Evolutionary conservation across 2,329 filamentous ascomycete genomes (phyloP).

Genomic region (Aspergillus fumigatus): DNA sequence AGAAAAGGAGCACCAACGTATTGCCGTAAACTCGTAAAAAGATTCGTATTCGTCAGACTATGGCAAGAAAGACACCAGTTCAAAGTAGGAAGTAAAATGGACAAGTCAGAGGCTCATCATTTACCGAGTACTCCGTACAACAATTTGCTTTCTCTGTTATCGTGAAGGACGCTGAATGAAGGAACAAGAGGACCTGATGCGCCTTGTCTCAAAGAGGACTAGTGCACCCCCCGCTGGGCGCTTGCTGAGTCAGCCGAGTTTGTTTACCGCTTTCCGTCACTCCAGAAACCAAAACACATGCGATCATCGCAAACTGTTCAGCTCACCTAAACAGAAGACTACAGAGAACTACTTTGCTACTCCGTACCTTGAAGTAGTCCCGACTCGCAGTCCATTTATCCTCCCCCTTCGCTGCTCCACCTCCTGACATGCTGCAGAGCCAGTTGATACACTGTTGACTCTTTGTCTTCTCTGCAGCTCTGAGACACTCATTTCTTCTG

Average conservation of each 20-base stretch:
- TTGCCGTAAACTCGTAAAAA: not conserved
- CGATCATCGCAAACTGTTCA: conserved; percentile 1
- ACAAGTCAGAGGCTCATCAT: not conserved
- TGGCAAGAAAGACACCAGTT: not conserved
- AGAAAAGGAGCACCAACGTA: not conserved
- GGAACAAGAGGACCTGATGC: conserved; percentile 9
- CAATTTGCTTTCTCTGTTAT: not conserved
- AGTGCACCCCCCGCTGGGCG: conserved; percentile 8
- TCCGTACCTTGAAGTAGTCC: too few relatives aligned
- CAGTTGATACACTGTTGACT: conserved; percentile 4
- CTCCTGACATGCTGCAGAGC: conserved; percentile 14
- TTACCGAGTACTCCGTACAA: too few relatives aligned
- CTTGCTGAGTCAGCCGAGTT: conserved; percentile 27
- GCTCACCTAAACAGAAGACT: not conserved
- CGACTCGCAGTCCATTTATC: not conserved
- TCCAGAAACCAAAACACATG: conserved; percentile 22
- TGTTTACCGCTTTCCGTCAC: conserved; percentile 32
- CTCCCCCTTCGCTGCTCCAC: conserved; percentile 8
- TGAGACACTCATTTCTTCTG: conserved; percentile 5
- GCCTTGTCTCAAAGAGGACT: conserved; percentile 12
- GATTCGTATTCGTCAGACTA: not conserved
- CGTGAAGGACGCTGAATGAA: not conserved
- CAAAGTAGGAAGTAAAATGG: not conserved
- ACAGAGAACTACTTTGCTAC: too few relatives aligned
- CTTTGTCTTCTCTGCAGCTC: not conserved